A percentile compares a stretch with the other conserved stretches of the same genome.
These are phyloP conservation scores for Puccinia brachypodii DNA, from an alignment of 1,284 basidiomycete species.

Conservation along the genomic window DNA sequence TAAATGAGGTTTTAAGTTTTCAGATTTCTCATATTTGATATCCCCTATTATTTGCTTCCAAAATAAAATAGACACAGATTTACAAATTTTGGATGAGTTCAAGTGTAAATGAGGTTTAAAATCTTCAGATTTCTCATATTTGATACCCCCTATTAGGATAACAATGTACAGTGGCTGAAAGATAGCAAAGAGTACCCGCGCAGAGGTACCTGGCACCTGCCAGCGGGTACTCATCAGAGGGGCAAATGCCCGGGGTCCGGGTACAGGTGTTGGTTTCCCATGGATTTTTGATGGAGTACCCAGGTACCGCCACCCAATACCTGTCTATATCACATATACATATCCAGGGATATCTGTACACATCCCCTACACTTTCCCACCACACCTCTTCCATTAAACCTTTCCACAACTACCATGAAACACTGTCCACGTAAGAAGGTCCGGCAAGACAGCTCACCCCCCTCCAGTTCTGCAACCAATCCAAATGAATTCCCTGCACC, in stretches of 20 bases:
- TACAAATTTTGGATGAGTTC: too few relatives aligned
- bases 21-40: too few relatives aligned
- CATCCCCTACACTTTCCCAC: neutral
- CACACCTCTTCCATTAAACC: too few relatives aligned
- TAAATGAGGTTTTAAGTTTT: too few relatives aligned
- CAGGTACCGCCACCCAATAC: neutral
- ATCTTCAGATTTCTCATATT: too few relatives aligned
- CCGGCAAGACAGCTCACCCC: neutral
- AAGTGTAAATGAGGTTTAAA: too few relatives aligned
- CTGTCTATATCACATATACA: neutral
- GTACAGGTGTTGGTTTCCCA: neutral
- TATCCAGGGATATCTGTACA: neutral
- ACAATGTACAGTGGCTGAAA: too few relatives aligned
- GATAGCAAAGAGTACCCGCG: neutral
- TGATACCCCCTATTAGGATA: too few relatives aligned
- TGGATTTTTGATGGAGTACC: neutral
- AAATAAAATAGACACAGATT: too few relatives aligned
- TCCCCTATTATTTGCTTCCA: too few relatives aligned
- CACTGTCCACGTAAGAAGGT: neutral
- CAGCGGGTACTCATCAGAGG: neutral
- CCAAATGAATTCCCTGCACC: too few relatives aligned
- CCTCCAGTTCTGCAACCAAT: neutral
- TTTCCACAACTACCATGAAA: too few relatives aligned
- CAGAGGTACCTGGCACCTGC: neutral
- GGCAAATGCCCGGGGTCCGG: neutral